These are phyloP conservation scores for Stygiomarasmius scandens DNA, from an alignment of 1,284 basidiomycete species.

Conservation along the genomic window DNA sequence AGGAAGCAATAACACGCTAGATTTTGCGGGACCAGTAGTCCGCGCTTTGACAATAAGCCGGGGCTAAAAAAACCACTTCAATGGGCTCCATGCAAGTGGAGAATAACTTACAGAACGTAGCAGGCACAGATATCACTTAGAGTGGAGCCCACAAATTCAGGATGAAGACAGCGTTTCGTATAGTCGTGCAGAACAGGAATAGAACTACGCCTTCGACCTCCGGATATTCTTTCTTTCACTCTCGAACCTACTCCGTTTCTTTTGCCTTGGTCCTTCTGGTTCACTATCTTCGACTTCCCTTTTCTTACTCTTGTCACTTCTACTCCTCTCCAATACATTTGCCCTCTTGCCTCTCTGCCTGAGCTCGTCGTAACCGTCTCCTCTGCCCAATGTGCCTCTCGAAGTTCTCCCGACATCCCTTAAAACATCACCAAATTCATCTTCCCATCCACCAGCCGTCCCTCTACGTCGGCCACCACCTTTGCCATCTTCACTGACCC, in stretches of 20 bases:
- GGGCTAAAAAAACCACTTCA: too few relatives aligned
- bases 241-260: conserved; percentile 80
- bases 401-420: conserved; percentile 51
- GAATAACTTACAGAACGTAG: neutral
- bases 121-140: too few relatives aligned
- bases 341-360: conserved; percentile 69
- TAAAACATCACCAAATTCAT: conserved; percentile 84
- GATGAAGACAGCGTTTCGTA: neutral
- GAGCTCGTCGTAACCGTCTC: conserved; percentile 78
- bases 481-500: conserved; percentile 31
- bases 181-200: neutral
- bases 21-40: too few relatives aligned
- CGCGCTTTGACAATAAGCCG: too few relatives aligned
- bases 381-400: conserved; percentile 38
- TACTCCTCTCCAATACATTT: conserved; percentile 59
- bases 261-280: conserved; percentile 44
- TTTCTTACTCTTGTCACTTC: conserved; percentile 33
- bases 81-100: too few relatives aligned
- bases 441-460: conserved; percentile 77
- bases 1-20: too few relatives aligned
- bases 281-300: conserved; percentile 43
- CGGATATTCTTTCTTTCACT: conserved; percentile 64
- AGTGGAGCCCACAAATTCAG: too few relatives aligned
- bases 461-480: conserved; percentile 54
- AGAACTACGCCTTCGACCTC: conserved; percentile 28